Evolutionary conservation across 768 basidiomycete genomes (phyloP).

Genomic region (Epithele typhae): DNA sequence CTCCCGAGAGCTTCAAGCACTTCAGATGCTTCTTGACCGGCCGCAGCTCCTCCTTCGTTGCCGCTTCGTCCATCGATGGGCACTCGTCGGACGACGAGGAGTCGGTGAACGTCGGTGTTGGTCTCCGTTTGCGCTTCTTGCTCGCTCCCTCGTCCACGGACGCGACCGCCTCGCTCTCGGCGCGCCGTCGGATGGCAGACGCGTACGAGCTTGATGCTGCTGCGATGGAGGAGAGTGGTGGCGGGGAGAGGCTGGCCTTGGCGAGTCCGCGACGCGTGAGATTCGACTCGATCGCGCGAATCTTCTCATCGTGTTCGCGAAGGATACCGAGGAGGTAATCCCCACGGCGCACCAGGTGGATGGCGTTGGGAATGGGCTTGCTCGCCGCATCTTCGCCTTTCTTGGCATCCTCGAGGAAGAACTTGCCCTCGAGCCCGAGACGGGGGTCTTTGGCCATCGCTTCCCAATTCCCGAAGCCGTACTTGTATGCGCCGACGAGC

Average conservation of each 20-base stretch:
- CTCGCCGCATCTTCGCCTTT: constrained; percentile 83
- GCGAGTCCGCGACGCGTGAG: constrained; percentile 66
- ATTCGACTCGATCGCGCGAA: constrained; percentile 83
- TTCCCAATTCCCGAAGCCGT: constrained; percentile 98
- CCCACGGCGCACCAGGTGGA: constrained; percentile 94
- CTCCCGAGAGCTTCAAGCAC: constrained; percentile 91
- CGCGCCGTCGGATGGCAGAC: constrained; percentile 65
- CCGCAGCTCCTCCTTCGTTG: constrained; percentile 91
- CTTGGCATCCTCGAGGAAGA: constrained; percentile 98
- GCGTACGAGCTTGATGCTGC: constrained; percentile 65
- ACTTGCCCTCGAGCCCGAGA: constrained; percentile 84
- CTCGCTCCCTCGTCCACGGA: constrained; percentile 65
- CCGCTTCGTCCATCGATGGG: constrained; percentile 91
- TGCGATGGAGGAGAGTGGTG: constrained; percentile 56
- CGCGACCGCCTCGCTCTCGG: constrained; percentile 81
- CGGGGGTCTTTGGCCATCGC: constrained; percentile 84
- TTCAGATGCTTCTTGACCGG: constrained; percentile 98
- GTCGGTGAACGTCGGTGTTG: constrained; percentile 96
- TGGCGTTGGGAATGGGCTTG: constrained; percentile 93
- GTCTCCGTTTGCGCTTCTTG: constrained; percentile 80
- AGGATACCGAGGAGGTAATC: constrained; percentile 87
- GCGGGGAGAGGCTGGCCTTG: constrained; percentile 72
- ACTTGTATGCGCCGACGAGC: constrained; percentile 85
- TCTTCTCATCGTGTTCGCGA: constrained; percentile 86
- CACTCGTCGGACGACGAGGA: constrained; percentile 91